phyloP scores from a whole-genome alignment of 2,329 filamentous ascomycete species.

The Coniochaeta prunicola region DNA sequence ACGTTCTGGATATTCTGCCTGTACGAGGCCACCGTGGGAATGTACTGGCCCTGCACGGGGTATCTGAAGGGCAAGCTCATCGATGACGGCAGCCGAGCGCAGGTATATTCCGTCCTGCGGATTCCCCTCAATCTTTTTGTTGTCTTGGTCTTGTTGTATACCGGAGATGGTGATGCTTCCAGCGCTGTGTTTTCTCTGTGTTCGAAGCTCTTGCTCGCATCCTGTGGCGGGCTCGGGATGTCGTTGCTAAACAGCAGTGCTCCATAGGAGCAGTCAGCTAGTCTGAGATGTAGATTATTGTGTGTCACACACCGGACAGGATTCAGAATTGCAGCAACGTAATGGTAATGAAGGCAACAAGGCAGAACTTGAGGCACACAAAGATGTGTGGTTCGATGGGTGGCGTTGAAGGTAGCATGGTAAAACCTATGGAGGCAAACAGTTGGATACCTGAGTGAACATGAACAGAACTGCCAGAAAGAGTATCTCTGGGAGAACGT shows the following conservation, averaged over 20 bases:
- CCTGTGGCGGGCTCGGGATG: slow-evolving; percentile 16
- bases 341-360: background rate
- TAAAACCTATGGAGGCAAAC: no score
- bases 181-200: slow-evolving; percentile 23
- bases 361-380: no score
- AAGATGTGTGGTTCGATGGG: no score
- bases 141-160: slow-evolving; percentile 31
- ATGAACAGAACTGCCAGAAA: no score
- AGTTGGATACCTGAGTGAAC: no score
- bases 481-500: no score
- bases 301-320: no score
- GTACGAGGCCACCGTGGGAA: slow-evolving; percentile 49
- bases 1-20: slow-evolving; percentile 51
- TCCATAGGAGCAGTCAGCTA: background rate
- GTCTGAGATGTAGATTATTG: no score
- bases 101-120: slow-evolving; percentile 50
- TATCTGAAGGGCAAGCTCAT: slow-evolving; percentile 45
- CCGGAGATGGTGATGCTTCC: slow-evolving; percentile 18
- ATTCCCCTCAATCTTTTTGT: slow-evolving; percentile 49
- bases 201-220: slow-evolving; percentile 20
- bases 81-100: slow-evolving; percentile 44
- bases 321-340: background rate
- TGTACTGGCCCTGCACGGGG: slow-evolving; percentile 50
- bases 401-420: no score
- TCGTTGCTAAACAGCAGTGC: background rate